A percentile compares a stretch with the other conserved stretches of the same genome.
phyloP scores from a whole-genome alignment of 2,329 filamentous ascomycete species.

The Diaporthe sp. region DNA sequence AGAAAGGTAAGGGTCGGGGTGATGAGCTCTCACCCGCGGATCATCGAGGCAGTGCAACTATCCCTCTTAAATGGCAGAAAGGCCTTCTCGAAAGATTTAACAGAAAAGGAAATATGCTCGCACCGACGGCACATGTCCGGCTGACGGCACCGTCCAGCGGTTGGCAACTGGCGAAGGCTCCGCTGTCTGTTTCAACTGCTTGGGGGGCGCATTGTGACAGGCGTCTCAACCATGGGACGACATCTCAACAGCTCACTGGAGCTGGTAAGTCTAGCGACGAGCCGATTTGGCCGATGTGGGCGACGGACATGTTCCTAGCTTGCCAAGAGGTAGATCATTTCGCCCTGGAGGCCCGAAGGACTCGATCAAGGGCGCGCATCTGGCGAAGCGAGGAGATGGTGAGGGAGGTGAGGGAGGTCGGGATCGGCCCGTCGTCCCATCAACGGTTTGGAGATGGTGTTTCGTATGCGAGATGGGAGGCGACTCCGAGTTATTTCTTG shows the following conservation, averaged over 20 bases:
- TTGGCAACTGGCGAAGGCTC: constrained; percentile 17
- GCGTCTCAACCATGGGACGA: constrained; percentile 40
- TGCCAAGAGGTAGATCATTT: constrained; percentile 28
- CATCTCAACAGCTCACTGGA: constrained; percentile 23
- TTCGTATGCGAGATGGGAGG: constrained; percentile 30
- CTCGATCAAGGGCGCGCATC: neutral
- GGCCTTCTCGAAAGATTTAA: neutral
- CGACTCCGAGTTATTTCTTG: neutral
- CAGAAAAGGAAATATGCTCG: constrained; percentile 16
- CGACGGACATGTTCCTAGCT: constrained; percentile 4
- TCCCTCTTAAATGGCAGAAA: constrained; percentile 4
- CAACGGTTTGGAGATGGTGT: constrained; percentile 25
- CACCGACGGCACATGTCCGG: constrained; percentile 12
- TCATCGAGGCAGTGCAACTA: constrained; percentile 24
- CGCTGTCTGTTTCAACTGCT: constrained; percentile 32
- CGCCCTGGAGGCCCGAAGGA: neutral
- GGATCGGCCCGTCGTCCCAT: constrained; percentile 30
- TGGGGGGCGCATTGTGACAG: constrained; percentile 15
- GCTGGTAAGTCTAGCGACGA: constrained; percentile 15
- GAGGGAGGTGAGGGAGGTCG: constrained; percentile 10
- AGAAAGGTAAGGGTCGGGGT: constrained; percentile 14
- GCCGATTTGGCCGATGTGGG: constrained; percentile 12
- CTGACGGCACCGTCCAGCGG: neutral
- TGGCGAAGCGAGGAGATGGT: constrained; percentile 18
- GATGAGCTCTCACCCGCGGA: constrained; percentile 8